These are phyloP conservation scores for Cardamine resedifolia DNA, from an alignment of 345 rosid genomes.

Conservation along the genomic window DNA sequence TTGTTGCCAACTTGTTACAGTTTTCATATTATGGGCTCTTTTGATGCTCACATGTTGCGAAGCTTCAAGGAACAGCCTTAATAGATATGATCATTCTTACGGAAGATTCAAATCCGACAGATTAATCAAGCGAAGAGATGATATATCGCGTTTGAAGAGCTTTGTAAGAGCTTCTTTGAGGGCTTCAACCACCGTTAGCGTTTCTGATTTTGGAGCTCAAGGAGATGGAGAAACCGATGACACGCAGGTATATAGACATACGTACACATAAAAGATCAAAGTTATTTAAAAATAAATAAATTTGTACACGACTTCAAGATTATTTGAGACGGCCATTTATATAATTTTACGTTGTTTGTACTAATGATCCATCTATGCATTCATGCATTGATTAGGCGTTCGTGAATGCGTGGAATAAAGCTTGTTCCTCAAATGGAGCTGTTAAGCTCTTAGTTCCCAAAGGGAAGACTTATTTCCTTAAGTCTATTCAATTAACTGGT, in stretches of 20 bases:
- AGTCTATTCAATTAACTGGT: slow-evolving; percentile 56
- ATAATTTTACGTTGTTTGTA: too few relatives aligned
- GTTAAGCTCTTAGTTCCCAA: slow-evolving; percentile 52
- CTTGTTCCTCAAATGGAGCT: slow-evolving; percentile 54
- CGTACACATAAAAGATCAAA: not conserved
- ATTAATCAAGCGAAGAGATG: slow-evolving; percentile 30
- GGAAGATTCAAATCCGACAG: slow-evolving; percentile 24
- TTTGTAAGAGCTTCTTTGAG: slow-evolving; percentile 11
- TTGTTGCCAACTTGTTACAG: slow-evolving; percentile 15
- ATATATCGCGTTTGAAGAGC: slow-evolving; percentile 12
- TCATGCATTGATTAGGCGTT: slow-evolving; percentile 53
- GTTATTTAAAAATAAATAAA: not conserved
- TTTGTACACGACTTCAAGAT: not conserved
- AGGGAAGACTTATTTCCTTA: slow-evolving; percentile 49
- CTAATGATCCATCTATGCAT: slow-evolving; percentile 25
- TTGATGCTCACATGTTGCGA: slow-evolving; percentile 24
- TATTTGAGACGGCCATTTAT: too few relatives aligned
- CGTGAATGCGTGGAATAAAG: slow-evolving; percentile 71
- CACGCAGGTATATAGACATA: slow-evolving; percentile 48
- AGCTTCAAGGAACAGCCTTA: slow-evolving; percentile 27
- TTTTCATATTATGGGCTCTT: slow-evolving; percentile 10
- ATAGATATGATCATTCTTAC: slow-evolving; percentile 30
- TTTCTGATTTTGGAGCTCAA: slow-evolving; percentile 59
- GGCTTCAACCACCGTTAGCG: slow-evolving; percentile 29
- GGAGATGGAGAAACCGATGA: slow-evolving; percentile 59